Base-by-base conservation (phyloP, 495 filamentous ascomycete species). In the Pseudomonodictys pantanalensis region DNA sequence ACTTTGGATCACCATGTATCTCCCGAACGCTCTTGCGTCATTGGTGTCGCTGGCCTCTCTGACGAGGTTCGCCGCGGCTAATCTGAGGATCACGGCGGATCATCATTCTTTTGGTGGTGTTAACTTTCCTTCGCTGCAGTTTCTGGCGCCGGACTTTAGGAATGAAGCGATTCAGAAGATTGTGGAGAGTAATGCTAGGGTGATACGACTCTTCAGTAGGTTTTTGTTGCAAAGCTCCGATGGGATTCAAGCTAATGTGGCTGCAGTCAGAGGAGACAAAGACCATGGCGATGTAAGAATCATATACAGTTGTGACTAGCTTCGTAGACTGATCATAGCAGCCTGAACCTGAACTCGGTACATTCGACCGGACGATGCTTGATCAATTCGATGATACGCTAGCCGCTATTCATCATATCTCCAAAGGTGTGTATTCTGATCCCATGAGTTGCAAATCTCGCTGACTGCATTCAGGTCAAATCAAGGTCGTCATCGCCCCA, bases 401-500 rank as follows among this genome's bases (percentile, higher is more conserved):
- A 15, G 59, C 64, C 26, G 59, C 59, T 7, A 64, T 67, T 20
- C 55, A 67, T 32, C 49, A 35, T 15, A 51, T 67, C 10, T 58
- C 60, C 3, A 67, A 64, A 30, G 64, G 64, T 64, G 38, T 28
- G 30, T 57, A 24, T 17, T 12, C n/a, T 10, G 1, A 4, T 39
- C 15, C 11, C 17, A 1, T 0, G 24, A 20, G 51, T 33, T 23
- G 30, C 44, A 17, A 46, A 20, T 17, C 9, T 29, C 30, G 17
- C 38, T 60, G 26, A 54, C 15, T 18, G 6, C 17, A 8, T 20
- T 18, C 48, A 67, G 64, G 64, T 15, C 49, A 56, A 45, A 30
- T 57, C 44, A 67, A 67, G 51, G 64, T 67, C 50, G 64, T 67
- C 18, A 63, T 67, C 12, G 59, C 56, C n/a, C 64, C 60, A 2